Evolutionary conservation across 352 stramenopile genomes (phyloP).

Genomic region (Globisporangium canariense): DNA sequence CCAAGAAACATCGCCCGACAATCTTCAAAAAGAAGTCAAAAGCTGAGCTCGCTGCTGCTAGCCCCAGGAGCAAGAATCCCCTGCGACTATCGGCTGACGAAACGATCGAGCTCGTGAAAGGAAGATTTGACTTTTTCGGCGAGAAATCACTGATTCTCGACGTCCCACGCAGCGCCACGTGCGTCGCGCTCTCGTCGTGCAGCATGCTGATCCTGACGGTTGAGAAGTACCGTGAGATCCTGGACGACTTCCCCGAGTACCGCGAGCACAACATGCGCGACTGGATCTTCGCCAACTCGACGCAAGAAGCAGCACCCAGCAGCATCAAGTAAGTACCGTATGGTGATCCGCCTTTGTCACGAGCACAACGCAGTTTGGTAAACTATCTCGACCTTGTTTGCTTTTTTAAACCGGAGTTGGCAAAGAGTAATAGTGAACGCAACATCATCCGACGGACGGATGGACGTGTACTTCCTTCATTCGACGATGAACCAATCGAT

Average conservation of each 20-base stretch:
- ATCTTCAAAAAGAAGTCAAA: neutral
- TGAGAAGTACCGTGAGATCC: slow-evolving; percentile 37
- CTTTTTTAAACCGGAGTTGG: too few relatives aligned
- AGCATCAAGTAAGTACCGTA: neutral
- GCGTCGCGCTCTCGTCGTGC: slow-evolving; percentile 34
- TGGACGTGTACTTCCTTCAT: too few relatives aligned
- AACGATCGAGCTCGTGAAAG: slow-evolving; percentile 36
- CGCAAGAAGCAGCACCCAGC: slow-evolving; percentile 6
- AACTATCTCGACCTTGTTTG: neutral
- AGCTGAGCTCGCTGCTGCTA: neutral
- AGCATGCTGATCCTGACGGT: slow-evolving; percentile 44
- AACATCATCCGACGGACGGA: too few relatives aligned
- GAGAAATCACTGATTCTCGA: slow-evolving; percentile 45
- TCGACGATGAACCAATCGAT: neutral
- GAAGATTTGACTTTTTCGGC: slow-evolving; percentile 40
- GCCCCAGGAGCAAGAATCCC: neutral
- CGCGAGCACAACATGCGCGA: slow-evolving; percentile 42
- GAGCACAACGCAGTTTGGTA: neutral
- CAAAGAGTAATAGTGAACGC: too few relatives aligned
- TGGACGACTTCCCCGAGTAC: slow-evolving; percentile 48
- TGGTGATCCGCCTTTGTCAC: too few relatives aligned
- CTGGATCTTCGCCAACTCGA: slow-evolving; percentile 33
- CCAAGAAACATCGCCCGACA: slow-evolving; percentile 12
- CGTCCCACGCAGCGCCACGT: slow-evolving; percentile 40
- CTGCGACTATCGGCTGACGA: neutral